These are phyloP conservation scores for Pyrus hybrid DNA, from an alignment of 331 rosid genomes.

Conservation along the genomic window DNA sequence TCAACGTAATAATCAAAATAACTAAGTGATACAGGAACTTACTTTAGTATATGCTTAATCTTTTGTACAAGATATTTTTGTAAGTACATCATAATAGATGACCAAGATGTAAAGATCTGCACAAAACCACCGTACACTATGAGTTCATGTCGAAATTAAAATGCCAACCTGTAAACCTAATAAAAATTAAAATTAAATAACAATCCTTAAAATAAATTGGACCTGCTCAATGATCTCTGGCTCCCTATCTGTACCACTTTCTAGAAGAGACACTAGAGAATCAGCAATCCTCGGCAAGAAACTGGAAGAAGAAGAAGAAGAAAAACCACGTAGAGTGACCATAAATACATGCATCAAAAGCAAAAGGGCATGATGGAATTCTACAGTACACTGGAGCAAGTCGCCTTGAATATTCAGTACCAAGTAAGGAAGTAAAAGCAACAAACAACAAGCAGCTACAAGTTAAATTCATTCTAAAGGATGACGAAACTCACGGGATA, in stretches of 20 bases:
- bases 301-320: constrained; percentile 20
- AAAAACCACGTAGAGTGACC: constrained; percentile 12
- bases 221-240: constrained; percentile 93
- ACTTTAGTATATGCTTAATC: constrained; percentile 59
- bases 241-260: constrained; percentile 80
- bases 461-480: constrained; percentile 11
- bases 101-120: constrained; percentile 90
- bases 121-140: constrained; percentile 6
- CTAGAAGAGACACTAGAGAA: constrained; percentile 62
- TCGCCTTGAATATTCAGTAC: not conserved
- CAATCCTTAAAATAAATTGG: not conserved
- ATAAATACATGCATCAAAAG: constrained; percentile 12
- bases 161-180: not conserved
- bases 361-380: not conserved
- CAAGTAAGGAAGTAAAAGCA: not conserved
- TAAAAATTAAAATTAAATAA: not conserved
- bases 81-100: constrained; percentile 68
- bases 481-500: constrained; percentile 63
- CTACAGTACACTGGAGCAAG: not conserved
- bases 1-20: not conserved
- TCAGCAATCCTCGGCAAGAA: constrained; percentile 58
- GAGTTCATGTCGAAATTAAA: not conserved
- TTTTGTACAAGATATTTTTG: constrained; percentile 63
- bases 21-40: constrained; percentile 29
- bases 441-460: not conserved